Percentiles rank a stretch among this genome's conserved stretches.
These are phyloP conservation scores for Osmanthus fragrans DNA, from an alignment of 257 asterid genomes.

Conservation along the genomic window DNA sequence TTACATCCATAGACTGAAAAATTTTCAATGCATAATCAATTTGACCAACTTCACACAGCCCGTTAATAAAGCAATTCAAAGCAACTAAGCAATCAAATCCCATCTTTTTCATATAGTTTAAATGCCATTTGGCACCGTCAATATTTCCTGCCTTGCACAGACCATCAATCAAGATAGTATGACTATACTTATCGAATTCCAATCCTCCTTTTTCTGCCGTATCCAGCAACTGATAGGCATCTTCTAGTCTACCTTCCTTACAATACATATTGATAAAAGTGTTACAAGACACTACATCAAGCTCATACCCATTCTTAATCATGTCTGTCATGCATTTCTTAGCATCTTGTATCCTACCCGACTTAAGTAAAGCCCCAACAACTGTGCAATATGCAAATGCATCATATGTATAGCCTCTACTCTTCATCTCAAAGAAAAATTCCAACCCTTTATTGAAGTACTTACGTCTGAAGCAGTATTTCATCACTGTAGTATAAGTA, in stretches of 20 bases:
- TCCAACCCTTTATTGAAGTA: slow-evolving; percentile 59
- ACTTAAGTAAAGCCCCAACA: slow-evolving; percentile 62
- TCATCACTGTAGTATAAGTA: slow-evolving; percentile 81
- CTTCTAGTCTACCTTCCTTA: slow-evolving; percentile 62
- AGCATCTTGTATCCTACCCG: slow-evolving; percentile 48
- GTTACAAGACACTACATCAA: slow-evolving; percentile 76
- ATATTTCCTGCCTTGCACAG: slow-evolving; percentile 72
- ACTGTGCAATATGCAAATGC: slow-evolving; percentile 75
- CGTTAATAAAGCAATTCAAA: slow-evolving; percentile 64
- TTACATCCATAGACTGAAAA: slow-evolving; percentile 53
- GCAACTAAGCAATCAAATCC: slow-evolving; percentile 67
- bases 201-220: slow-evolving; percentile 59
- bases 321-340: slow-evolving; percentile 53
- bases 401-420: slow-evolving; percentile 75
- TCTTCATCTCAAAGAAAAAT: slow-evolving; percentile 75
- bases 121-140: slow-evolving; percentile 51
- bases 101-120: slow-evolving; percentile 52
- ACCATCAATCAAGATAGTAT: slow-evolving; percentile 75
- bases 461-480: slow-evolving; percentile 55
- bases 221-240: slow-evolving; percentile 50
- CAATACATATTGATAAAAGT: slow-evolving; percentile 66
- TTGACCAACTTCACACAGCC: slow-evolving; percentile 63
- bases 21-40: slow-evolving; percentile 66
- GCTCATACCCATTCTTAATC: slow-evolving; percentile 71
- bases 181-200: slow-evolving; percentile 66